Evolutionary conservation across 2,329 filamentous ascomycete genomes (phyloP).

Genomic region (Bipolaris bicolor): DNA sequence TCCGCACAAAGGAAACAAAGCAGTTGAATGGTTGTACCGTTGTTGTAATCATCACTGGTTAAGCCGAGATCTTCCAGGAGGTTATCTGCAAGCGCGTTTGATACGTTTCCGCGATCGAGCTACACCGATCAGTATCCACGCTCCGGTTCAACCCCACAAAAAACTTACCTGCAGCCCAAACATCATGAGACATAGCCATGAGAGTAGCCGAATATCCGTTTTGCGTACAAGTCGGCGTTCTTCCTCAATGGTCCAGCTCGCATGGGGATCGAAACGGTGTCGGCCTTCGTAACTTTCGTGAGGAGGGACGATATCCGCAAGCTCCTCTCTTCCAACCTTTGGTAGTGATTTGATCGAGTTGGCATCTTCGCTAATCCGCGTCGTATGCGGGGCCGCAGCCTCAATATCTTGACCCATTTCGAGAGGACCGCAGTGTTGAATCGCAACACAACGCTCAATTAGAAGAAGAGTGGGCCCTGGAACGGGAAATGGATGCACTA

Average conservation of each 20-base stretch:
- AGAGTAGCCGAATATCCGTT: conserved; percentile 46
- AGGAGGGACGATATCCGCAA: conserved; percentile 46
- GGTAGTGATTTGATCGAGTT: conserved; percentile 31
- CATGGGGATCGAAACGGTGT: conserved; percentile 63
- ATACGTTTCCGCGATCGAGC: conserved; percentile 55
- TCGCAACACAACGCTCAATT: background rate
- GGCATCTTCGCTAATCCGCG: conserved; percentile 31
- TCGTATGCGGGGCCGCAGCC: conserved; percentile 19
- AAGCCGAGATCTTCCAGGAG: conserved; percentile 39
- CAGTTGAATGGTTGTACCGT: conserved; percentile 67
- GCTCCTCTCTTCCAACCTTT: conserved; percentile 37
- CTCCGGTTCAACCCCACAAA: background rate
- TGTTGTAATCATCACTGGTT: conserved; percentile 44
- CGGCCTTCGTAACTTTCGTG: conserved; percentile 59
- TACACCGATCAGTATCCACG: conserved; percentile 40
- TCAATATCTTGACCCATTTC: conserved; percentile 38
- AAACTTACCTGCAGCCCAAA: conserved; percentile 45
- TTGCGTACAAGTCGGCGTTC: conserved; percentile 62
- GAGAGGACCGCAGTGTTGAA: conserved; percentile 1
- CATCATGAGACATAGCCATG: conserved; percentile 49
- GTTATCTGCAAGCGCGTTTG: conserved; percentile 41
- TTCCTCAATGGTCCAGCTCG: conserved; percentile 62
- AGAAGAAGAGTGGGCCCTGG: background rate
- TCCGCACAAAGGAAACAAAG: conserved; percentile 73
- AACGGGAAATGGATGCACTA: background rate